Evolutionary conservation across 2,329 filamentous ascomycete species (phyloP).

Genomic region (Botrytis squamosa): DNA sequence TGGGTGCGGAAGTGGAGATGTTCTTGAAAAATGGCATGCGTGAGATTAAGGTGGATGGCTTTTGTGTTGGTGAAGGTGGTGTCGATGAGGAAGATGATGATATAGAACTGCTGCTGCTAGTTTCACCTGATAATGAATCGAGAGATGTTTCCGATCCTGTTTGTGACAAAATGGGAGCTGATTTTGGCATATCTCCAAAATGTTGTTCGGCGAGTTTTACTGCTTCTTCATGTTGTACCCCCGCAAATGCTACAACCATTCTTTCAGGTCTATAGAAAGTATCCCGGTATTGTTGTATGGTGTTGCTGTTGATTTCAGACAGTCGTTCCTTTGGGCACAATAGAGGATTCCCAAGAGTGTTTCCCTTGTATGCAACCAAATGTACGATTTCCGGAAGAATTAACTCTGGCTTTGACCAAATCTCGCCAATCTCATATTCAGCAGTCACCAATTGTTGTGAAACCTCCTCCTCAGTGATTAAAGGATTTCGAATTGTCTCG

Average conservation of each 20-base stretch:
- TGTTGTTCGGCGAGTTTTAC: slow-evolving; percentile 76
- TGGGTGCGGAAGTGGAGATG: slow-evolving; percentile 70
- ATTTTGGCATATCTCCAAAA: slow-evolving; percentile 84
- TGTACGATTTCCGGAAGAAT: slow-evolving; percentile 95
- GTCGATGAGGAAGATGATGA: slow-evolving; percentile 42
- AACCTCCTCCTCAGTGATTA: slow-evolving; percentile 84
- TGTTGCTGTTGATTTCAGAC: slow-evolving; percentile 66
- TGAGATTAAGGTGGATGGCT: slow-evolving; percentile 68
- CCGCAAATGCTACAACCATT: slow-evolving; percentile 93
- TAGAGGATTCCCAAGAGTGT: slow-evolving; percentile 91
- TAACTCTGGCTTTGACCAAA: slow-evolving; percentile 95
- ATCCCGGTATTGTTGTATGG: slow-evolving; percentile 75
- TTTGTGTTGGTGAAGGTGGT: slow-evolving; percentile 45
- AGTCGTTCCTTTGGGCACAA: slow-evolving; percentile 86
- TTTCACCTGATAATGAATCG: slow-evolving; percentile 37
- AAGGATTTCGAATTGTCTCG: slow-evolving; percentile 86
- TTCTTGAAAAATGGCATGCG: slow-evolving; percentile 90
- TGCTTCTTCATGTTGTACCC: slow-evolving; percentile 78
- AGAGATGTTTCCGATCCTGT: slow-evolving; percentile 59
- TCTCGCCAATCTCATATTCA: slow-evolving; percentile 93
- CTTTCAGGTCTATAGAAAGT: slow-evolving; percentile 85
- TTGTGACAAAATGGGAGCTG: slow-evolving; percentile 50
- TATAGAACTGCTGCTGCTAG: slow-evolving; percentile 39
- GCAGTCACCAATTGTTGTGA: slow-evolving; percentile 84
- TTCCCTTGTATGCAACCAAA: slow-evolving; percentile 92